These are phyloP conservation scores for Athelia sp. DNA, from an alignment of 1,284 basidiomycete genomes.

Conservation along the genomic window DNA sequence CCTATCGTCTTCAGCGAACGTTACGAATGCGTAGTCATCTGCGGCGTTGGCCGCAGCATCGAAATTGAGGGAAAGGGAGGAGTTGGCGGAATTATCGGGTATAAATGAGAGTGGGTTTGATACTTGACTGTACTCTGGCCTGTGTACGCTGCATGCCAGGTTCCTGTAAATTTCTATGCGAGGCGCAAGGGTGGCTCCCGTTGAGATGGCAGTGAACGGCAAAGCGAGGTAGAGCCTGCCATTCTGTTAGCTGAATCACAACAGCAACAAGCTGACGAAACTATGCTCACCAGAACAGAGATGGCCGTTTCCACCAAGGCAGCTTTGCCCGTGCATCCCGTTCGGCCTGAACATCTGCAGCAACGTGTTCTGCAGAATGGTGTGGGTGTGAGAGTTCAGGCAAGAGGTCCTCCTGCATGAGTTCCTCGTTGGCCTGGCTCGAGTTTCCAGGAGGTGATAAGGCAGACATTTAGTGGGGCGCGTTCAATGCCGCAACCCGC, in stretches of 20 bases:
- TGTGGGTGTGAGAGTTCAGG: too few species aligned
- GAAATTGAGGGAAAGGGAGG: not conserved
- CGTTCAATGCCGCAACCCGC: too few species aligned
- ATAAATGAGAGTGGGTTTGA: not conserved
- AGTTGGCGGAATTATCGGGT: not conserved
- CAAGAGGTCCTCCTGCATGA: slow-evolving; percentile 13
- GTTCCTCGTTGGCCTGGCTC: slow-evolving; percentile 16
- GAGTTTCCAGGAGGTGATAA: slow-evolving; percentile 2
- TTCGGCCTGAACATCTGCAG: slow-evolving; percentile 20
- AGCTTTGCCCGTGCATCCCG: slow-evolving; percentile 21
- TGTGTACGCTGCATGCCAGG: slow-evolving; percentile 49
- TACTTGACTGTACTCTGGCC: slow-evolving; percentile 40
- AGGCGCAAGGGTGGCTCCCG: slow-evolving; percentile 54
- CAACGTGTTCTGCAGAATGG: slow-evolving; percentile 13
- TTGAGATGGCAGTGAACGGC: slow-evolving; percentile 50
- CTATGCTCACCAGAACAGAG: slow-evolving; percentile 58
- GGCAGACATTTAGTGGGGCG: too few species aligned
- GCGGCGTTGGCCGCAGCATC: not conserved
- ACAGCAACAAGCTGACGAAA: not conserved
- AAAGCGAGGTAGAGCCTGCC: slow-evolving; percentile 52
- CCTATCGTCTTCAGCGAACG: not conserved
- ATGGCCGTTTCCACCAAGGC: slow-evolving; percentile 69
- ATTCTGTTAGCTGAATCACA: not conserved
- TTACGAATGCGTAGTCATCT: not conserved
- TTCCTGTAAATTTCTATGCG: slow-evolving; percentile 59